A percentile compares a stretch with the other conserved stretches of the same genome.
phyloP scores from a whole-genome alignment of 306 rosid genomes.

The Prosopis cineraria region DNA sequence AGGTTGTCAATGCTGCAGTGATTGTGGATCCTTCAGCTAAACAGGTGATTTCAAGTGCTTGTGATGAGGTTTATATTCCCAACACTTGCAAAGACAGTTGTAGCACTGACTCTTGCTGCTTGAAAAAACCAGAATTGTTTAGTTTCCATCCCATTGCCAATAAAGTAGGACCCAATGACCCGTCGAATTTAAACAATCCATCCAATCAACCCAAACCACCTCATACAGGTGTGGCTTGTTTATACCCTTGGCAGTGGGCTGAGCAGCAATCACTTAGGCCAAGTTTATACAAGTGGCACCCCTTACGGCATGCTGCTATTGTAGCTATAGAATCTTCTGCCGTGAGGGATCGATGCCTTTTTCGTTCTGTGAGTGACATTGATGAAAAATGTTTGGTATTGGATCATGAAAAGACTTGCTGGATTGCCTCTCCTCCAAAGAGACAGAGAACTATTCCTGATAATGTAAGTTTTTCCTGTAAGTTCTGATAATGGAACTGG shows the following conservation, averaged over 20 bases:
- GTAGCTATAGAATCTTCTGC: slow-evolving; percentile 91
- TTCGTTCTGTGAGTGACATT: slow-evolving; percentile 42
- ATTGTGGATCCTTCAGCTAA: slow-evolving; percentile 84
- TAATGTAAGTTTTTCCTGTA: slow-evolving; percentile 50
- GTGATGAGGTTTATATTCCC: slow-evolving; percentile 61
- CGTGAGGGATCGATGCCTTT: slow-evolving; percentile 71
- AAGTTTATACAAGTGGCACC: slow-evolving; percentile 60
- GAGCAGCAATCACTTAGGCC: slow-evolving; percentile 46
- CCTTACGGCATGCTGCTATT: slow-evolving; percentile 82
- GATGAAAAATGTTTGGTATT: slow-evolving; percentile 46
- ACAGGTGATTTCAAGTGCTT: slow-evolving; percentile 66
- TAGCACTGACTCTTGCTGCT: slow-evolving; percentile 34
- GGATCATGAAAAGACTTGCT: slow-evolving; percentile 36
- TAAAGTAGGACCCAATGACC: slow-evolving; percentile 36
- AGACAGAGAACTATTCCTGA: slow-evolving; percentile 56
- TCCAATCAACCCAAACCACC: slow-evolving; percentile 34
- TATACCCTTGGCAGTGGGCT: slow-evolving; percentile 74
- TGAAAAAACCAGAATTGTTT: slow-evolving; percentile 33
- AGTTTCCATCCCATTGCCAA: slow-evolving; percentile 32
- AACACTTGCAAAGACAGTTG: slow-evolving; percentile 39
- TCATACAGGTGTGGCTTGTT: slow-evolving; percentile 52
- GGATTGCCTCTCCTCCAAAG: slow-evolving; percentile 56
- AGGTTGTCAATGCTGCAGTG: slow-evolving; percentile 89
- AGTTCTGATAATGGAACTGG: background rate
- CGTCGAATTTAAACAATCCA: slow-evolving; percentile 30